Conservation (phyloP, 1,284 basidiomycete species). For the Inonotus obliquus region DNA sequence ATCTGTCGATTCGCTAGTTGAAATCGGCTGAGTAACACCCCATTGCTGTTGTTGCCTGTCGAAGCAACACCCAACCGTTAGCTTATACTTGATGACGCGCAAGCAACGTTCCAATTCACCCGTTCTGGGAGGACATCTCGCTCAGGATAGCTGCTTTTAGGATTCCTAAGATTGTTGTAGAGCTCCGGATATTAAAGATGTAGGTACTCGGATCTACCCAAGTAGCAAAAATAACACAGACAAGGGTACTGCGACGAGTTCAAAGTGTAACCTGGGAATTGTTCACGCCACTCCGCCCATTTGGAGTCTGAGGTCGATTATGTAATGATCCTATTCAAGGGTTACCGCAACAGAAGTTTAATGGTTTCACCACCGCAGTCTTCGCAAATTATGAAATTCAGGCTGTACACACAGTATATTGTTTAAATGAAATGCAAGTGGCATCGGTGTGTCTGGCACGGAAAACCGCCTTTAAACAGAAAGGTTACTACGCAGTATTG, state of each 20-base stretch:
- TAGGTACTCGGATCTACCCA: neutral
- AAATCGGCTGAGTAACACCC: conserved; percentile 90
- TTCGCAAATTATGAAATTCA: too few relatives aligned
- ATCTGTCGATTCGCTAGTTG: conserved; percentile 68
- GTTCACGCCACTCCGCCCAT: neutral
- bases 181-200: neutral
- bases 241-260: neutral
- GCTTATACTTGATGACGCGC: neutral
- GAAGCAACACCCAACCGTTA: neutral
- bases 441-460: too few relatives aligned
- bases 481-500: too few relatives aligned
- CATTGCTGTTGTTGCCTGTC: conserved; percentile 15
- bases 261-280: neutral
- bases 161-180: neutral
- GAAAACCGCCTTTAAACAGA: too few relatives aligned
- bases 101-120: conserved; percentile 6
- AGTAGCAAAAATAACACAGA: neutral
- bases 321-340: too few relatives aligned
- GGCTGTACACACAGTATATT: too few relatives aligned
- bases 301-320: neutral
- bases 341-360: too few relatives aligned
- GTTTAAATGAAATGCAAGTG: too few relatives aligned
- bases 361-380: too few relatives aligned
- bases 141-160: neutral
- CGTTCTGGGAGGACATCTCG: conserved; percentile 12